Conservation (phyloP, 1,284 basidiomycete genomes). For the Hemileia vastatrix region DNA sequence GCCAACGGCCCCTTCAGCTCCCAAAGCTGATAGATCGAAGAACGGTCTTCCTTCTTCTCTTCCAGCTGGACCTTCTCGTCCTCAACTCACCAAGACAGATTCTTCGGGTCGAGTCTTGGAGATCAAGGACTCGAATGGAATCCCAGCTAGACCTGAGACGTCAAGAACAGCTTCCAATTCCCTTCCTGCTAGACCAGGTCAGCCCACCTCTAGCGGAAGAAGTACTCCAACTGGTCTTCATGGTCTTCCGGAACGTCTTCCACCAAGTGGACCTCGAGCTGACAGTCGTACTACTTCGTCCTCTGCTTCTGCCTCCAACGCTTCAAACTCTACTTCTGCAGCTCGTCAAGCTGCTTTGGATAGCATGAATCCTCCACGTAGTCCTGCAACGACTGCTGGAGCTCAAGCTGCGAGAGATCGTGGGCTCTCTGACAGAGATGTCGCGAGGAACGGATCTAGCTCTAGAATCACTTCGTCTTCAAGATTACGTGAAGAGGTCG, state of each 20-base stretch:
- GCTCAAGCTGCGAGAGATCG: constrained; percentile 24
- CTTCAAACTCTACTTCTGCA: constrained; percentile 1
- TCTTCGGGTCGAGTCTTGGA: not conserved
- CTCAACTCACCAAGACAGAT: not conserved
- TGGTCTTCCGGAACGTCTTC: not conserved
- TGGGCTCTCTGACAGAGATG: not conserved
- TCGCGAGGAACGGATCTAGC: not conserved
- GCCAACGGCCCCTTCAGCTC: constrained; percentile 21
- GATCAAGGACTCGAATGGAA: not conserved
- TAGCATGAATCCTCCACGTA: constrained; percentile 24
- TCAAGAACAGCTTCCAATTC: not conserved
- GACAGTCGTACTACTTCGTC: not conserved
- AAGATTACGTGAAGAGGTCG: not conserved
- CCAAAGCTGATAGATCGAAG: not conserved
- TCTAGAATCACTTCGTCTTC: not conserved
- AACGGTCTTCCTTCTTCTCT: not conserved
- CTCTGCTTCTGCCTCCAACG: not conserved
- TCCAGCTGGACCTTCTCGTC: not conserved
- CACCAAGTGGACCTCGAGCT: not conserved
- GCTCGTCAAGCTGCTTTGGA: constrained; percentile 24
- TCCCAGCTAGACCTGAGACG: not conserved
- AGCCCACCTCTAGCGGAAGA: not conserved
- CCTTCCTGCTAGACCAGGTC: not conserved
- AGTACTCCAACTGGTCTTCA: not conserved
- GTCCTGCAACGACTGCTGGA: constrained; percentile 11